Percentiles rank a stretch among this genome's conserved stretches.
phyloP scores from a whole-genome alignment of 768 basidiomycete species.

The Lactarius evosmus region DNA sequence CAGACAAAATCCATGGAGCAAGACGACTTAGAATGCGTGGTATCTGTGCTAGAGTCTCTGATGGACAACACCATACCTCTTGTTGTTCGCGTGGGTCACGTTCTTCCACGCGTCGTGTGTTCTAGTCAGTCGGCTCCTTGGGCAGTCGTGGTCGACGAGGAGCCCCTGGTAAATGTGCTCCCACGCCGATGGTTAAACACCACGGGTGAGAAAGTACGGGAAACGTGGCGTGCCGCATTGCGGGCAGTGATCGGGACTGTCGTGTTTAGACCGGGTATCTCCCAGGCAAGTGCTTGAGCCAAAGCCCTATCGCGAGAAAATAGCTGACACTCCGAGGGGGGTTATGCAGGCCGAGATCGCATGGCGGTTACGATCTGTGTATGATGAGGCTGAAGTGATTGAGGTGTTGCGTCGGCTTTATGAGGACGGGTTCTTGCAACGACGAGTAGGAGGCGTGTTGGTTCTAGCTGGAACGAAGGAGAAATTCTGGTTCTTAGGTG shows the following conservation, averaged over 20 bases:
- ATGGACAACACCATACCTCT: constrained; percentile 50
- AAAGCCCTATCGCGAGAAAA: neutral
- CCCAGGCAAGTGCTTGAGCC: constrained; percentile 49
- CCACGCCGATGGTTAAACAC: constrained; percentile 81
- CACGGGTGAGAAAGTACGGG: constrained; percentile 53
- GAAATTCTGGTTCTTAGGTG: constrained; percentile 60
- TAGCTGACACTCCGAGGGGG: constrained; percentile 2
- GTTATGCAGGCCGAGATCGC: constrained; percentile 56
- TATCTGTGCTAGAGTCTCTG: constrained; percentile 41
- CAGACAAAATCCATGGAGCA: neutral
- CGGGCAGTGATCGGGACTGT: constrained; percentile 65
- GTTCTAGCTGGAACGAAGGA: no score
- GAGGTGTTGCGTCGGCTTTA: constrained; percentile 57
- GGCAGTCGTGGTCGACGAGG: constrained; percentile 53
- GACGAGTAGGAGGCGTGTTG: constrained; percentile 35
- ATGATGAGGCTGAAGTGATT: constrained; percentile 70
- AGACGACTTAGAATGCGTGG: constrained; percentile 28
- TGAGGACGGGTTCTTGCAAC: constrained; percentile 49
- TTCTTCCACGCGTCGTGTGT: constrained; percentile 52
- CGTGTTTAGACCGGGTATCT: constrained; percentile 68
- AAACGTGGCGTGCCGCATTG: constrained; percentile 70
- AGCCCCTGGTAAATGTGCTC: constrained; percentile 45
- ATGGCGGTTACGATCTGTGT: constrained; percentile 67
- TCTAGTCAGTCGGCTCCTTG: constrained; percentile 49
- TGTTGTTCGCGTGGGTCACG: constrained; percentile 67